Conservation (phyloP, 73 alveolate species). For the Tetrahymena elliotti region DNA sequence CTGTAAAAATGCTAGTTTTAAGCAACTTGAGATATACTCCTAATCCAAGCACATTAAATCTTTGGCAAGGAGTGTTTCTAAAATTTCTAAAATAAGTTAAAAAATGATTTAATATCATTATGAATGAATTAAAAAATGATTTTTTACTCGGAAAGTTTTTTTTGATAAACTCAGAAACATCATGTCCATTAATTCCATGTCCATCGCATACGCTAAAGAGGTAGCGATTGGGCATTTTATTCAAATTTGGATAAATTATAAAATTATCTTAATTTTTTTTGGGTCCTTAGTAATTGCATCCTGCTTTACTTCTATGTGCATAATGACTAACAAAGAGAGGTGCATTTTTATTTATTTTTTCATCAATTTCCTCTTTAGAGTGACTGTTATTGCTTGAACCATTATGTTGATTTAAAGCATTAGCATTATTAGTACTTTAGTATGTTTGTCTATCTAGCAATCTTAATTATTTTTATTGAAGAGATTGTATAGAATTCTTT, state of each 20-base stretch:
- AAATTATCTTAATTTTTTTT: constrained; percentile 31
- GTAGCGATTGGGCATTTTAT: constrained; percentile 8
- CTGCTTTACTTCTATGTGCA: background rate
- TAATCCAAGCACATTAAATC: constrained; percentile 1
- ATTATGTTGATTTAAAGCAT: background rate
- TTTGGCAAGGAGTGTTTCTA: background rate
- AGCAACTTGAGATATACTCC: background rate
- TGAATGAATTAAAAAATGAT: background rate
- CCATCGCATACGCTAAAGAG: constrained; percentile 61
- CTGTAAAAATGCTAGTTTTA: background rate
- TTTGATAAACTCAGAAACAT: constrained; percentile 41
- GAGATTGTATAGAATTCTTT: background rate
- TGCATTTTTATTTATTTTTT: background rate
- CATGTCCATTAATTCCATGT: constrained; percentile 66
- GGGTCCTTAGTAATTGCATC: background rate
- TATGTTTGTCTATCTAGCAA: background rate
- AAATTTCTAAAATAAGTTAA: background rate
- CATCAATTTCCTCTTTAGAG: background rate
- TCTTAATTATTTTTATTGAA: background rate
- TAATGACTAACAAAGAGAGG: background rate
- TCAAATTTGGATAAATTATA: background rate
- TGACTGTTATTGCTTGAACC: background rate
- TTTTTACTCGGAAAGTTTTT: constrained; percentile 51
- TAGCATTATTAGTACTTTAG: background rate
- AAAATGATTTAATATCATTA: background rate